Evolutionary conservation across 2,329 filamentous ascomycete species (phyloP).

Genomic region (Microdochium trichocladiopsis): DNA sequence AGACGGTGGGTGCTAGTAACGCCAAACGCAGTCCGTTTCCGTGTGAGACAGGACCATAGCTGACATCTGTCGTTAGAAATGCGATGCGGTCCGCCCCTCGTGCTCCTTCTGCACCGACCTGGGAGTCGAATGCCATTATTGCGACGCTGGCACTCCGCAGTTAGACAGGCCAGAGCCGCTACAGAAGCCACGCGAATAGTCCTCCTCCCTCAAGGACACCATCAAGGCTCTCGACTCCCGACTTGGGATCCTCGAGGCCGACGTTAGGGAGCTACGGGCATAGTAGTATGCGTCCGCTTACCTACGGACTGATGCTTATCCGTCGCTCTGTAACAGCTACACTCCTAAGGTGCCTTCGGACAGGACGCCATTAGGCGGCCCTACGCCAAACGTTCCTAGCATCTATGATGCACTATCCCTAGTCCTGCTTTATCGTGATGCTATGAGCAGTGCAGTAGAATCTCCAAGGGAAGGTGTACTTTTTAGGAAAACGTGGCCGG

Average conservation of each 20-base stretch:
- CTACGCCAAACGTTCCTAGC: not conserved
- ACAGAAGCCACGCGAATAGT: not conserved
- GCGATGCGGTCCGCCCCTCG: slow-evolving; percentile 5
- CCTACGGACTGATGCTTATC: not conserved
- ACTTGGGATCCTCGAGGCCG: not conserved
- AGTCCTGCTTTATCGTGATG: not conserved
- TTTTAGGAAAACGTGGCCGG: not conserved
- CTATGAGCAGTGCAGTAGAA: not conserved
- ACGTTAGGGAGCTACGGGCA: not conserved
- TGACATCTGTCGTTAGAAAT: slow-evolving; percentile 4
- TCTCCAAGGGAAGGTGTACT: not conserved
- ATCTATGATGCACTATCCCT: not conserved
- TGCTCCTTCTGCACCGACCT: slow-evolving; percentile 7
- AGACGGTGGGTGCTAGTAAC: slow-evolving; percentile 4
- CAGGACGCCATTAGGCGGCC: too few species aligned
- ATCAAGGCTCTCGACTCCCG: not conserved
- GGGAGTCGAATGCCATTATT: slow-evolving; percentile 8
- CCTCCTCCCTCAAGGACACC: not conserved
- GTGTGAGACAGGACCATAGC: too few species aligned
- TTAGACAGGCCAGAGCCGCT: not conserved
- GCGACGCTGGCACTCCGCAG: slow-evolving; percentile 2
- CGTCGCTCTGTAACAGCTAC: too few species aligned
- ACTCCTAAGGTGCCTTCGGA: too few species aligned
- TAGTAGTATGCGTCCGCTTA: not conserved
- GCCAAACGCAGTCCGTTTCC: too few species aligned